Evolutionary conservation across 768 basidiomycete genomes (phyloP).

Genomic region (Vararia minispora): DNA sequence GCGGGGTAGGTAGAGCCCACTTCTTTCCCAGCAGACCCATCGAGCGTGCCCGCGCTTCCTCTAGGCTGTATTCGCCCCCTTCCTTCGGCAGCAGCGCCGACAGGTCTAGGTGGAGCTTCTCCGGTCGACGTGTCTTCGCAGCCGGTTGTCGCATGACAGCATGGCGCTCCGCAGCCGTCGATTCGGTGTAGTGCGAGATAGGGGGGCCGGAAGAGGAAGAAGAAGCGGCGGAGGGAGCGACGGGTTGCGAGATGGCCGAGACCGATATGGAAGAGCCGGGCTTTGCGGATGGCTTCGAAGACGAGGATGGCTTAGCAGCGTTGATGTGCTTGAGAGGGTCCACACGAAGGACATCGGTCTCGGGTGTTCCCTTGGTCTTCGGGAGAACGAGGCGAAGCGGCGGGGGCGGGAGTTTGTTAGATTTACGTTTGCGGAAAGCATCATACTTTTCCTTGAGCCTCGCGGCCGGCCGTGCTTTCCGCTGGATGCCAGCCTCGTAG

Average conservation of each 20-base stretch:
- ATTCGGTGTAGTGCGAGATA: constrained; percentile 10
- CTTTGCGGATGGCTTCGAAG: constrained; percentile 17
- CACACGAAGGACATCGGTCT: constrained; percentile 12
- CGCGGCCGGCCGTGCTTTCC: constrained; percentile 72
- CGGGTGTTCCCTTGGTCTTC: constrained; percentile 11
- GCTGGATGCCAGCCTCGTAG: constrained; percentile 73
- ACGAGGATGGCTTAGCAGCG: background rate
- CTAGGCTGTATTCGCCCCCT: constrained; percentile 71
- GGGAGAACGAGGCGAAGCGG: constrained; percentile 7
- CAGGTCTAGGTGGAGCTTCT: constrained; percentile 60
- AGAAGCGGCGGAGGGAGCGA: constrained; percentile 15
- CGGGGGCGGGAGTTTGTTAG: constrained; percentile 2
- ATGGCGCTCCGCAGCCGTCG: constrained; percentile 41
- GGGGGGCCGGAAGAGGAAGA: constrained; percentile 9
- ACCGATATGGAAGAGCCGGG: constrained; percentile 15
- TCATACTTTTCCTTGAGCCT: constrained; percentile 72
- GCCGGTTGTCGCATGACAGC: constrained; percentile 65
- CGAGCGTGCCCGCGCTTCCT: constrained; percentile 72
- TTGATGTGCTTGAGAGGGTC: constrained; percentile 15
- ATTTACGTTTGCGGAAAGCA: constrained; percentile 43
- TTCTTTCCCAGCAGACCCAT: constrained; percentile 80
- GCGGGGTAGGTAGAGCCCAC: constrained; percentile 63
- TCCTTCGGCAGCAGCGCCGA: constrained; percentile 65
- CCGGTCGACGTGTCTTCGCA: constrained; percentile 55
- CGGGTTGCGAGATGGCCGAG: constrained; percentile 18